phyloP scores from a whole-genome alignment of 2,329 filamentous ascomycete genomes.

The Aurifilum marmelostoma region DNA sequence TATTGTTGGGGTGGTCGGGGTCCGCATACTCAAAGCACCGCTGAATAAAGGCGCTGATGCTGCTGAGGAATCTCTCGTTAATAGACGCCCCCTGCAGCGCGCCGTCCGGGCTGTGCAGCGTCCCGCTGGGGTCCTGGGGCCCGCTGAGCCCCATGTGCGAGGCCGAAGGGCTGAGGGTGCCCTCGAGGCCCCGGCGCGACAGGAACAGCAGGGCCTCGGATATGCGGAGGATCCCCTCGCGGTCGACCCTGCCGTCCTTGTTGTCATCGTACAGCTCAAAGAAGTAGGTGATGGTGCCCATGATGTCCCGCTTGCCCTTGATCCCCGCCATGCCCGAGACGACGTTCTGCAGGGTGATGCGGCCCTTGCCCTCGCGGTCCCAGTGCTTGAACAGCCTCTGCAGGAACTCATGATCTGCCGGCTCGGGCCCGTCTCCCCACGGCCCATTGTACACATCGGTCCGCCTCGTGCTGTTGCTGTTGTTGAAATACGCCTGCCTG shows the following conservation, averaged over 20 bases:
- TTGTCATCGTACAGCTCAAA: constrained; percentile 97
- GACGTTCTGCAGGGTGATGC: constrained; percentile 85
- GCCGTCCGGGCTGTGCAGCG: constrained; percentile 41
- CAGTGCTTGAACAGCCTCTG: constrained; percentile 83
- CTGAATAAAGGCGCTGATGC: constrained; percentile 93
- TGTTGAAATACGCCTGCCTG: constrained; percentile 63
- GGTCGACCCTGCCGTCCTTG: constrained; percentile 85
- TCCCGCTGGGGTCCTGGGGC: constrained; percentile 37
- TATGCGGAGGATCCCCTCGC: constrained; percentile 92
- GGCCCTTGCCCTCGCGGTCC: constrained; percentile 78
- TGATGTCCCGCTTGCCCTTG: constrained; percentile 92
- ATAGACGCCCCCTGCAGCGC: constrained; percentile 59
- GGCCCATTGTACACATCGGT: constrained; percentile 49
- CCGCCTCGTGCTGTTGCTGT: constrained; percentile 58
- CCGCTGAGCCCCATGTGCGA: constrained; percentile 59
- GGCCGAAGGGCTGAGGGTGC: constrained; percentile 67
- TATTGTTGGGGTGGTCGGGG: constrained; percentile 75
- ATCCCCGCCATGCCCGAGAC: constrained; percentile 88
- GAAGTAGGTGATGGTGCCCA: constrained; percentile 97
- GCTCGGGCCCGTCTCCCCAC: constrained; percentile 63
- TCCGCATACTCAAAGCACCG: constrained; percentile 98
- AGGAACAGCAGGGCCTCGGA: constrained; percentile 93
- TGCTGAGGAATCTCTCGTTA: constrained; percentile 88
- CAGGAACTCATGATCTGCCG: constrained; percentile 95
- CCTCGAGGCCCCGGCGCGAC: constrained; percentile 83